These are phyloP conservation scores for Ogataea sp. DNA, from an alignment of 805 yeast genomes.

Conservation along the genomic window DNA sequence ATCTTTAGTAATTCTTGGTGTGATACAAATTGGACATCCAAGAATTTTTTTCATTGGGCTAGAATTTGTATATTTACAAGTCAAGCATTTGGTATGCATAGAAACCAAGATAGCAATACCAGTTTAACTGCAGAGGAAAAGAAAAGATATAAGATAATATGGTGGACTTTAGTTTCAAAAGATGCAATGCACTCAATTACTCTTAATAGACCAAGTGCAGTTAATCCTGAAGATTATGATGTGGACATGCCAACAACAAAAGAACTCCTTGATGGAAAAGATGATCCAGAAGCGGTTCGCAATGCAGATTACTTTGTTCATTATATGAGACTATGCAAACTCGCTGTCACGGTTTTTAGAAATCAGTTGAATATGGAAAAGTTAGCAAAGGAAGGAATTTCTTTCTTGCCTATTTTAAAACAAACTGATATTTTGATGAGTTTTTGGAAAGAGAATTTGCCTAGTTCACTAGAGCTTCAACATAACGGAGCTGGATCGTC, in stretches of 20 bases:
- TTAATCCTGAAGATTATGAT: constrained; percentile 66
- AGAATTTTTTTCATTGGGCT: constrained; percentile 71
- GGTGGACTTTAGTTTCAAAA: constrained; percentile 62
- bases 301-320: not conserved
- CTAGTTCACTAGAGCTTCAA: constrained; percentile 52
- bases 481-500: constrained; percentile 31
- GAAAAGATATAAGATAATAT: constrained; percentile 54
- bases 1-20: constrained; percentile 33
- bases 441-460: constrained; percentile 62
- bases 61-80: constrained; percentile 63
- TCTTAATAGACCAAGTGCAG: constrained; percentile 63
- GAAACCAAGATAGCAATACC: constrained; percentile 23
- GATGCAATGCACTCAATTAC: constrained; percentile 61
- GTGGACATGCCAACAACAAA: constrained; percentile 59
- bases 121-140: constrained; percentile 11
- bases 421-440: constrained; percentile 69
- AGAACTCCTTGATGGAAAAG: constrained; percentile 25
- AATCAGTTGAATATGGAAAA: constrained; percentile 49
- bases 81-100: constrained; percentile 71
- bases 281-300: constrained; percentile 9
- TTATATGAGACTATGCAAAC: constrained; percentile 25
- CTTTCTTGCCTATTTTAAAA: constrained; percentile 39
- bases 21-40: constrained; percentile 10
- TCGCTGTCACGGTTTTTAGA: constrained; percentile 58
- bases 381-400: constrained; percentile 5